phyloP scores from a whole-genome alignment of 2,329 filamentous ascomycete species.

The Samsoniella hepiali region DNA sequence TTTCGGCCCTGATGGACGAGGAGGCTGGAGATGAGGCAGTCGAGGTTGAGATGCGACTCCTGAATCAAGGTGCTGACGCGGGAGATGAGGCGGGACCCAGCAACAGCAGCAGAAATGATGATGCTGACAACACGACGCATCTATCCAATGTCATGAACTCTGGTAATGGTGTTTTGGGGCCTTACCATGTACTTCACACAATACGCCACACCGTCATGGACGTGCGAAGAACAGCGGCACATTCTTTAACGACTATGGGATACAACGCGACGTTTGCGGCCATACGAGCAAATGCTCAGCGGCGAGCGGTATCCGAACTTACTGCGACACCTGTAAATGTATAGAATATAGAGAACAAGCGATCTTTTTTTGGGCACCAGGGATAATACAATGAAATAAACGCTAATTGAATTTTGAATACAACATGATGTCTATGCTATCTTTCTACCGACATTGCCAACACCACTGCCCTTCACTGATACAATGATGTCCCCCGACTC shows the following conservation, averaged over 20 bases:
- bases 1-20: conserved; percentile 39
- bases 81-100: conserved; percentile 23
- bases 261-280: conserved; percentile 54
- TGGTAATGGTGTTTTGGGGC: conserved; percentile 52
- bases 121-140: conserved; percentile 35
- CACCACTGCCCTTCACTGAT: conserved; percentile 86
- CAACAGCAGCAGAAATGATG: conserved; percentile 28
- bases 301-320: conserved; percentile 33
- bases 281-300: conserved; percentile 38
- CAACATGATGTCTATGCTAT: conserved; percentile 51
- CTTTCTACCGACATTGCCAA: conserved; percentile 93
- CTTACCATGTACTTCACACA: conserved; percentile 52
- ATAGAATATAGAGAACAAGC: conserved; percentile 21
- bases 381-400: conserved; percentile 17
- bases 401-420: conserved; percentile 22
- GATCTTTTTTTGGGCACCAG: background rate
- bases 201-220: conserved; percentile 46
- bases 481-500: conserved; percentile 74
- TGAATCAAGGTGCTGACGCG: conserved; percentile 26
- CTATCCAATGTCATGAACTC: conserved; percentile 50
- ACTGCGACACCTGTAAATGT: conserved; percentile 20
- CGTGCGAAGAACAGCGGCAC: conserved; percentile 46
- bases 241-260: conserved; percentile 51
- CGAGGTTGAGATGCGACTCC: conserved; percentile 46
- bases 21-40: conserved; percentile 36